Percentiles rank a stretch among this genome's conserved stretches.
Evolutionary conservation across 805 yeast genomes (phyloP).

Genomic region (Blastobotrys peoriensis): DNA sequence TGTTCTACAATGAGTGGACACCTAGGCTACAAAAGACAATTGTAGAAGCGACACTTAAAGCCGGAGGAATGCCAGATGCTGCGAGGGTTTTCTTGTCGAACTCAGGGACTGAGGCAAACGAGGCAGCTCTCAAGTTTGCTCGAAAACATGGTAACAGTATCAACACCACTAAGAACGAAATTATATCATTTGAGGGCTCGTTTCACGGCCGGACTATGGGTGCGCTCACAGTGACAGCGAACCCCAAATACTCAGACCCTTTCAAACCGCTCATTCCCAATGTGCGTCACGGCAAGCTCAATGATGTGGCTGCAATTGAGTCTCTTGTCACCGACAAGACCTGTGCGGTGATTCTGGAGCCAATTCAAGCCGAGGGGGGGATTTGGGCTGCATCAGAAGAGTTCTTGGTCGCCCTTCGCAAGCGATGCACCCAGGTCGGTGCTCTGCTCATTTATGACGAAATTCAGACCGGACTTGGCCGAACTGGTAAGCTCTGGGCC

Average conservation of each 20-base stretch:
- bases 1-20: conserved; percentile 80
- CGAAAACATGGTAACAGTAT: conserved; percentile 69
- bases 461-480: conserved; percentile 93
- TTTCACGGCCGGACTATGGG: conserved; percentile 98
- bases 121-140: conserved; percentile 70
- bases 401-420: conserved; percentile 59
- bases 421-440: conserved; percentile 59
- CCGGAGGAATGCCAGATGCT: conserved; percentile 80
- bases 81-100: conserved; percentile 65
- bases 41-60: conserved; percentile 57
- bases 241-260: conserved; percentile 87
- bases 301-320: conserved; percentile 55
- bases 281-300: conserved; percentile 59
- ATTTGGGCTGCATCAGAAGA: conserved; percentile 60
- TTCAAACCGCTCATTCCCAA: conserved; percentile 92
- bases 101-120: conserved; percentile 77
- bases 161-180: conserved; percentile 41
- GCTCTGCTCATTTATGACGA: conserved; percentile 87
- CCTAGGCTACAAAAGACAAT: conserved; percentile 69
- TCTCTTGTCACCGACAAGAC: conserved; percentile 53
- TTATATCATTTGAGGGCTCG: conserved; percentile 80
- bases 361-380: conserved; percentile 98
- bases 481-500: conserved; percentile 92
- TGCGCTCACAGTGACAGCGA: conserved; percentile 85
- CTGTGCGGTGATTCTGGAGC: conserved; percentile 92